Percentiles rank a stretch among this genome's conserved stretches.
Conservation (phyloP, 106 monocot genomes). For the Allium fistulosum region DNA sequence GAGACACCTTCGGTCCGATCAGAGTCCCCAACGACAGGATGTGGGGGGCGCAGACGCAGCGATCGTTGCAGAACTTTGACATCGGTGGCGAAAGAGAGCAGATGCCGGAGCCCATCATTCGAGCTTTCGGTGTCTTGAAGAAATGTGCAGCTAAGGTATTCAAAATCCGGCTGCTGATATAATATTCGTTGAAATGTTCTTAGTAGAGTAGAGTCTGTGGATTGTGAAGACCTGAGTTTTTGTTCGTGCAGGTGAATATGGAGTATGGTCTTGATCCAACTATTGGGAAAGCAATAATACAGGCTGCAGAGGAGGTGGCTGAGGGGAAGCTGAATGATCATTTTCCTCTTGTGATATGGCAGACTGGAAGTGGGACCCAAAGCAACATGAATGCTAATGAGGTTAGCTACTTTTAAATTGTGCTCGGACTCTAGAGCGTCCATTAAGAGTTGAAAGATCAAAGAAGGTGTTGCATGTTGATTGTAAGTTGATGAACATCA, state of each 20-base stretch:
- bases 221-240: neutral
- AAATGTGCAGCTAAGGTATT: slow-evolving; percentile 89
- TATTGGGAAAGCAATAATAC: slow-evolving; percentile 93
- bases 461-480: no score
- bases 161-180: neutral
- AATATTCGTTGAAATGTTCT: slow-evolving; percentile 2
- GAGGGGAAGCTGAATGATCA: slow-evolving; percentile 92
- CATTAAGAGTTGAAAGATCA: no score
- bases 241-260: slow-evolving; percentile 77
- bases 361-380: slow-evolving; percentile 98
- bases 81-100: slow-evolving; percentile 78
- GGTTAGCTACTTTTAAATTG: slow-evolving; percentile 42
- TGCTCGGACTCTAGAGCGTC: no score
- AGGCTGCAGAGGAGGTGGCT: slow-evolving; percentile 92
- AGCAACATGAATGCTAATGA: slow-evolving; percentile 99
- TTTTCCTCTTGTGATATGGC: slow-evolving; percentile 99
- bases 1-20: slow-evolving; percentile 80
- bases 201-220: neutral
- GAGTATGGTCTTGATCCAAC: slow-evolving; percentile 90
- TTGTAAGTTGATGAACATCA: no score
- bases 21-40: slow-evolving; percentile 72
- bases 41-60: slow-evolving; percentile 98
- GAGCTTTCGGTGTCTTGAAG: slow-evolving; percentile 83
- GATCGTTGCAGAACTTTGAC: slow-evolving; percentile 93
- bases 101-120: slow-evolving; percentile 90